Evolutionary conservation across 495 filamentous ascomycete species (phyloP).

Genomic region (Annulohypoxylon bovei): DNA sequence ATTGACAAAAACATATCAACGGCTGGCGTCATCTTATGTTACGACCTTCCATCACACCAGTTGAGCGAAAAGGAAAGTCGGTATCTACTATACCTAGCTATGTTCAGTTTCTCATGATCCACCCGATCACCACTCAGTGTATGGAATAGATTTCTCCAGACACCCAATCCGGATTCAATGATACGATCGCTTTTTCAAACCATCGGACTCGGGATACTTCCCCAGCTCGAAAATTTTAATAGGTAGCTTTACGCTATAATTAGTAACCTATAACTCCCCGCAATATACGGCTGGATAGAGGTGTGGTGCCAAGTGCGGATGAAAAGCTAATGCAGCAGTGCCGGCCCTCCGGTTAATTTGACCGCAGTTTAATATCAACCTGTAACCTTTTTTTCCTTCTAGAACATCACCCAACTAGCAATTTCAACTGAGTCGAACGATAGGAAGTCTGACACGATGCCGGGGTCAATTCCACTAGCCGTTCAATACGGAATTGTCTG

Average conservation of each 20-base stretch:
- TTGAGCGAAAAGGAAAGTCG: not conserved
- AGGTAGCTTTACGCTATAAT: conserved; percentile 11
- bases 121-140: not conserved
- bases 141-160: conserved; percentile 15
- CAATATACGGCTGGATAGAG: conserved; percentile 13
- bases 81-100: not conserved
- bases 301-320: conserved; percentile 29
- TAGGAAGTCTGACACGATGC: not conserved
- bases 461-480: not conserved
- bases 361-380: conserved; percentile 12
- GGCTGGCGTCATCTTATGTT: not conserved
- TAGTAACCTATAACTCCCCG: conserved; percentile 18
- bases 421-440: not conserved
- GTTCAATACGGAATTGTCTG: conserved; percentile 13
- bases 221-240: not conserved
- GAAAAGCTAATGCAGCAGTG: conserved; percentile 24
- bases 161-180: not conserved
- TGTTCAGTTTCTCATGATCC: not conserved
- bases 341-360: conserved; percentile 35
- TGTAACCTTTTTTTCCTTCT: conserved; percentile 9
- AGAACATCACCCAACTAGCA: conserved; percentile 19
- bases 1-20: not conserved
- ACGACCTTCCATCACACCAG: not conserved
- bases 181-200: not conserved
- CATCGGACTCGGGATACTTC: not conserved